These are phyloP conservation scores for Pisolithus albus DNA, from an alignment of 768 basidiomycete genomes.

Conservation along the genomic window DNA sequence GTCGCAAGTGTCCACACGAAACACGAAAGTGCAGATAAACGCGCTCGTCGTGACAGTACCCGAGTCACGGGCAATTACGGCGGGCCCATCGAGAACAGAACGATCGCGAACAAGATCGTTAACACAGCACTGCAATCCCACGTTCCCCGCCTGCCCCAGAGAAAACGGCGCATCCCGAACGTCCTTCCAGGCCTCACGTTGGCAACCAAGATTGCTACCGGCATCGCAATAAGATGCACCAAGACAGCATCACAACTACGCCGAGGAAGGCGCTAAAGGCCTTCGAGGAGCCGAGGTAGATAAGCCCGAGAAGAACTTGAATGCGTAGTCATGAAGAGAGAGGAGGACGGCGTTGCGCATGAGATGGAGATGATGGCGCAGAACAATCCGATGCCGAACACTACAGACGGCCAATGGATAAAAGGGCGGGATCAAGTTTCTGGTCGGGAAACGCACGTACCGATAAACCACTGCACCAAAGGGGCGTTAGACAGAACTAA, in stretches of 20 bases:
- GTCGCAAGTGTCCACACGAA: neutral
- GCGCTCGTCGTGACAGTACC: constrained; percentile 45
- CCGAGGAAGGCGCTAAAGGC: constrained; percentile 67
- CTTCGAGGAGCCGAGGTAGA: constrained; percentile 54
- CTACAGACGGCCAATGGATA: constrained; percentile 16
- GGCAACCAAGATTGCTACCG: constrained; percentile 46
- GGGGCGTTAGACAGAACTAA: neutral
- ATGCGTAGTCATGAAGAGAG: constrained; percentile 47
- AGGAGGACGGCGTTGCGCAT: constrained; percentile 59
- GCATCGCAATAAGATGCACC: constrained; percentile 51
- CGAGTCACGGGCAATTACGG: constrained; percentile 47
- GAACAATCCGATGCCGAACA: constrained; percentile 52
- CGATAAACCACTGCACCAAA: constrained; percentile 34
- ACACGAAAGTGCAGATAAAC: constrained; percentile 7
- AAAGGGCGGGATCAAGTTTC: neutral
- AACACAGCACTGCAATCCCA: constrained; percentile 48
- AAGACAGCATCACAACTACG: constrained; percentile 57
- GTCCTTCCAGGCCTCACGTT: constrained; percentile 35
- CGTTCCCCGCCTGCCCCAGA: constrained; percentile 39
- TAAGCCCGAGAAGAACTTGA: constrained; percentile 54
- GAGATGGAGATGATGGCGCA: constrained; percentile 62
- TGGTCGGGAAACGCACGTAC: constrained; percentile 20
- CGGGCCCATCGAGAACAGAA: constrained; percentile 62
- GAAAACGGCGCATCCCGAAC: constrained; percentile 45
- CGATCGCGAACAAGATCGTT: constrained; percentile 53